phyloP scores from a whole-genome alignment of 1,139 yeast genomes.

The Zygosaccharomyces pseudobailii region DNA sequence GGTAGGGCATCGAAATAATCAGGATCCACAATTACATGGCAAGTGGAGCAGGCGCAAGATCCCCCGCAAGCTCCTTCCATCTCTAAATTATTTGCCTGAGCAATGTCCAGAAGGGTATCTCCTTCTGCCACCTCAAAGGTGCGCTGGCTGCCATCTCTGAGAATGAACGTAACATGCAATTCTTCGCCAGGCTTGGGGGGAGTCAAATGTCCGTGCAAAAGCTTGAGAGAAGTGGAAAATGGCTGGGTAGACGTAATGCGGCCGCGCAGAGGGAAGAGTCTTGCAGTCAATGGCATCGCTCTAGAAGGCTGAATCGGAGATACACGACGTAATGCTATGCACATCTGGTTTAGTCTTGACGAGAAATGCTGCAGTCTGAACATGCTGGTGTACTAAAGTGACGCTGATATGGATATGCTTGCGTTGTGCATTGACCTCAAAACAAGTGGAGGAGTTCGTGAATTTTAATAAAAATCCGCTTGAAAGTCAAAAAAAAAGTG shows the following conservation, averaged over 20 bases:
- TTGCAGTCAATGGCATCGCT: neutral
- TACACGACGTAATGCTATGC: neutral
- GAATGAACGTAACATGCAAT: slow-evolving; percentile 74
- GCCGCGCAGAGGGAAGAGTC: neutral
- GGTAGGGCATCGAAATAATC: slow-evolving; percentile 85
- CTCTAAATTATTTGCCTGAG: slow-evolving; percentile 87
- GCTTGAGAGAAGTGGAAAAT: slow-evolving; percentile 3
- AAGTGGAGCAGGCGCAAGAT: slow-evolving; percentile 96
- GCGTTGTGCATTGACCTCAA: neutral
- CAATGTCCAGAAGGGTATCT: slow-evolving; percentile 85
- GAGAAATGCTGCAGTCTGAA: neutral
- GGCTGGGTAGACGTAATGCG: neutral
- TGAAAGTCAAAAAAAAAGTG: neutral
- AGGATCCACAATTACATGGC: slow-evolving; percentile 95
- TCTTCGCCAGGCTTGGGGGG: slow-evolving; percentile 95
- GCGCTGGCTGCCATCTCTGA: slow-evolving; percentile 83
- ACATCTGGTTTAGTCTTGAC: neutral
- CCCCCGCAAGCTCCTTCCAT: slow-evolving; percentile 99
- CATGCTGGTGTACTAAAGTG: neutral
- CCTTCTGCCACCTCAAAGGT: slow-evolving; percentile 88
- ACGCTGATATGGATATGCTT: neutral
- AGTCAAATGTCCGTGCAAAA: slow-evolving; percentile 74
- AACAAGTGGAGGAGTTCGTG: neutral
- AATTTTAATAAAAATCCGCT: neutral
- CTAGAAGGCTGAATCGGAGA: neutral